Conservation (phyloP, 1,139 yeast species). For the Yamadazyma diddensiae region DNA sequence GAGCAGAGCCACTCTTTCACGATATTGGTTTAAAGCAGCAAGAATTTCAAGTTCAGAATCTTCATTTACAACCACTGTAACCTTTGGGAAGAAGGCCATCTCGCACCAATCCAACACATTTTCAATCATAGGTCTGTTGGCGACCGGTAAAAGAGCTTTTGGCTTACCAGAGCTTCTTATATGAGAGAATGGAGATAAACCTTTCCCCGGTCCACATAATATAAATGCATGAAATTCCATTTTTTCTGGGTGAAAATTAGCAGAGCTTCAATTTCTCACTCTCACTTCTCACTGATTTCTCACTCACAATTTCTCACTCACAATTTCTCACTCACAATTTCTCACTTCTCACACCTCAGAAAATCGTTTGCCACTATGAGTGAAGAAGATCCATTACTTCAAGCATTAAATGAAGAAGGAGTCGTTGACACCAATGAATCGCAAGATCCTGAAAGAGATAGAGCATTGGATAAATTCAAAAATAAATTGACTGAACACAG, state of each 20-base stretch:
- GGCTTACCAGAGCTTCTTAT: constrained; percentile 60
- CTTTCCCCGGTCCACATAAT: constrained; percentile 81
- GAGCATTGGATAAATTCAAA: constrained; percentile 77
- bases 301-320: neutral
- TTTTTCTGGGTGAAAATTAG: constrained; percentile 1
- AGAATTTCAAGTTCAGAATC: constrained; percentile 25
- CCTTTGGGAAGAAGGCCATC: constrained; percentile 68
- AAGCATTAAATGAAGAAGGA: constrained; percentile 16
- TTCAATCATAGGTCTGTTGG: constrained; percentile 85
- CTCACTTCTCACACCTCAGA: too few species aligned
- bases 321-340: constrained; percentile 1
- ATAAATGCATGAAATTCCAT: constrained; percentile 95
- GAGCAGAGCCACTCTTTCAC: constrained; percentile 14
- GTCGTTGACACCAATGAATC: constrained; percentile 4
- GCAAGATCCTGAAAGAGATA: constrained; percentile 70
- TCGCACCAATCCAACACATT: constrained; percentile 94
- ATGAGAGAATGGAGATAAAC: constrained; percentile 68
- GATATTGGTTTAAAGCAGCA: constrained; percentile 50
- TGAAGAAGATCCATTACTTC: constrained; percentile 19
- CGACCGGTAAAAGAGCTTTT: constrained; percentile 86
- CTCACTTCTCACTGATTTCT: constrained; percentile 2
- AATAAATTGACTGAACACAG: constrained; percentile 89
- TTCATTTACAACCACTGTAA: constrained; percentile 35
- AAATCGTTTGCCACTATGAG: constrained; percentile 14
- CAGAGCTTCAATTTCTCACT: neutral